phyloP scores from a whole-genome alignment of 768 basidiomycete genomes.

The Rhodotorula graminis region DNA sequence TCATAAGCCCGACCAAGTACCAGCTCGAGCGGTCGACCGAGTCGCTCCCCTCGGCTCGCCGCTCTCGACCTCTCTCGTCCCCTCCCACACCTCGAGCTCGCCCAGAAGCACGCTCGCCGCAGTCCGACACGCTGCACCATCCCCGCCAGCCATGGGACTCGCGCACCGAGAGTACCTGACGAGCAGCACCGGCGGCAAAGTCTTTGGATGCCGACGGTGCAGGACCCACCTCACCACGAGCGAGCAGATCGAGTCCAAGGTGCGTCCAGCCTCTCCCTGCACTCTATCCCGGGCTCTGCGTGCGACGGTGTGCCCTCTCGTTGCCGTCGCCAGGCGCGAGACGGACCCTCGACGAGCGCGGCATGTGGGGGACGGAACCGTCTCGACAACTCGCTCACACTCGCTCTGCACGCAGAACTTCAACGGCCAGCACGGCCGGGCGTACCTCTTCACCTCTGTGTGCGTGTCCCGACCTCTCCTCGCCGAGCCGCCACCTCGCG shows the following conservation, averaged over 20 bases:
- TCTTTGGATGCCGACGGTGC: constrained; percentile 82
- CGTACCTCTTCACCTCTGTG: constrained; percentile 91
- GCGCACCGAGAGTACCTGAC: constrained; percentile 79
- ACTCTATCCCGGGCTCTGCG: neutral
- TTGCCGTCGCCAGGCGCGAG: neutral
- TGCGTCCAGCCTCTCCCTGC: constrained; percentile 48
- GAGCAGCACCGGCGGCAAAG: constrained; percentile 50
- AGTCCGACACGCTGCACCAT: neutral
- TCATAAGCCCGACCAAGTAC: too few relatives aligned
- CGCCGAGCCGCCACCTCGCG: neutral
- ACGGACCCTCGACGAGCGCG: too few relatives aligned
- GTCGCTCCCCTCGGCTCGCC: too few relatives aligned
- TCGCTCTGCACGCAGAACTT: constrained; percentile 62
- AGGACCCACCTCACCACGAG: constrained; percentile 86
- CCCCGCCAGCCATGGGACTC: constrained; percentile 64
- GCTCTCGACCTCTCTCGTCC: too few relatives aligned
- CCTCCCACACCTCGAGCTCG: neutral
- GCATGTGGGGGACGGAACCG: neutral
- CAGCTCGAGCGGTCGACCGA: too few relatives aligned
- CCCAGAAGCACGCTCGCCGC: neutral
- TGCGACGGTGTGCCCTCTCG: too few relatives aligned
- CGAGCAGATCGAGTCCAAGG: constrained; percentile 83
- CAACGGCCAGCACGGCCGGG: constrained; percentile 92
- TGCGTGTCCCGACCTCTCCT: constrained; percentile 52
- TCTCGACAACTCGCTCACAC: neutral